Percentiles rank a stretch among this genome's conserved stretches.
Evolutionary conservation across 148 eudicot genomes (phyloP).

Genomic region (Beta vulgaris): DNA sequence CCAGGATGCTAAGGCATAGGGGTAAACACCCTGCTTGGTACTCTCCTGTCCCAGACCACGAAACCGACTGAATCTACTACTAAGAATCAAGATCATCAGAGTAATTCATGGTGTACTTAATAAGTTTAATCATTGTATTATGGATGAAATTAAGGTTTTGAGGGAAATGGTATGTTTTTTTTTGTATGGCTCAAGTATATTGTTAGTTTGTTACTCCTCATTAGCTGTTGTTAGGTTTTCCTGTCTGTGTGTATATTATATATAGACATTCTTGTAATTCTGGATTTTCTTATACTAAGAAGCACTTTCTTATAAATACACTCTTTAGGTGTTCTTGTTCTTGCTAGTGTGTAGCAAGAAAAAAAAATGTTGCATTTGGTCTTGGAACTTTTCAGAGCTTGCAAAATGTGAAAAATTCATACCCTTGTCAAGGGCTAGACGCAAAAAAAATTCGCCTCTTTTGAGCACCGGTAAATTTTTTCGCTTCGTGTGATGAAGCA

Average conservation of each 20-base stretch:
- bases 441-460: too few relatives aligned
- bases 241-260: too few relatives aligned
- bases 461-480: too few relatives aligned
- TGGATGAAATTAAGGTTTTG: background rate
- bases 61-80: constrained; percentile 32
- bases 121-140: background rate
- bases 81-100: background rate
- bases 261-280: too few relatives aligned
- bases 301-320: too few relatives aligned
- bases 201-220: background rate
- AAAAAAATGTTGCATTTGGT: too few relatives aligned
- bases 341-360: too few relatives aligned
- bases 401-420: too few relatives aligned
- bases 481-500: too few relatives aligned
- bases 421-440: too few relatives aligned
- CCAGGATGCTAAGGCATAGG: constrained; percentile 61
- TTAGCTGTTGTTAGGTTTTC: background rate
- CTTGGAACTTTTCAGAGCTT: background rate
- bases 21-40: constrained; percentile 72
- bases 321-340: too few relatives aligned
- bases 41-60: constrained; percentile 62
- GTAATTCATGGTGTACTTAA: background rate
- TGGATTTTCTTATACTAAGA: too few relatives aligned
- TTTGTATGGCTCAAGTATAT: background rate
- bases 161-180: background rate